Evolutionary conservation across 169 alveolate species (phyloP), one percentile per base, ranked within the genome.

Genomic region (Eimeria falciformis): DNA sequence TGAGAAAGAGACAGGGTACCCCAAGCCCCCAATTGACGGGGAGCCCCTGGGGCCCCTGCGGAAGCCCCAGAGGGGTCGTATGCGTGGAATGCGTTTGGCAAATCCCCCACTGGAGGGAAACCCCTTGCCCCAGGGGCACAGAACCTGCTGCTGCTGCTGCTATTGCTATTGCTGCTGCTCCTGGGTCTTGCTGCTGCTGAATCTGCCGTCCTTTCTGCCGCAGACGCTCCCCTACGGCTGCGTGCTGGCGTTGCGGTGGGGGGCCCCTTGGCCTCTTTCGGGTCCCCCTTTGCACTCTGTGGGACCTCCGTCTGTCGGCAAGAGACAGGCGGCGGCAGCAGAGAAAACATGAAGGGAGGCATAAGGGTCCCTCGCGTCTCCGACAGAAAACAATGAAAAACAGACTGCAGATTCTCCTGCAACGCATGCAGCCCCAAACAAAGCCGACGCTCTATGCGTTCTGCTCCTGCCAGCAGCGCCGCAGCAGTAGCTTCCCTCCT

Each of bases 401-500:
- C 53, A 3, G 33, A 27, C 25, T 73, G 62, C 6, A 73, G 53
- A 12, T 58, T 12, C 83, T 58, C 58, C 83, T 73, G 83, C 83
- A 73, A 58, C 40, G 27, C 21, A 5, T 14, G 29, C 53, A 73
- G 58, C 83, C 83, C 83, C 17, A n/a, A 11, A 25, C 62, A 73
- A 17, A 73, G 83, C 12, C 83, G 55, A 6, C 33, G 25, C 17
- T 73, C 83, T 37, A 73, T 37, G 17, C 9, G 21, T 2, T 27
- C 83, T 43, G 83, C 83, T 73, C 62, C 83, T 40, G 7, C 53
- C n/a, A 73, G 83, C 21, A 73, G 56, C 56, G 56, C 83, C 21
- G 83, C 53, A 73, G 56, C 83, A 2, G 83, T 58, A 11, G 27
- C 40, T 40, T 18, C 83, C 23, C 25, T 27, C 17, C 33, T 45